Evolutionary conservation across 371 early-diverging fungal genomes (phyloP), one percentile per base, ranked within the genome.

Genomic region (Rhizopus sp.): DNA sequence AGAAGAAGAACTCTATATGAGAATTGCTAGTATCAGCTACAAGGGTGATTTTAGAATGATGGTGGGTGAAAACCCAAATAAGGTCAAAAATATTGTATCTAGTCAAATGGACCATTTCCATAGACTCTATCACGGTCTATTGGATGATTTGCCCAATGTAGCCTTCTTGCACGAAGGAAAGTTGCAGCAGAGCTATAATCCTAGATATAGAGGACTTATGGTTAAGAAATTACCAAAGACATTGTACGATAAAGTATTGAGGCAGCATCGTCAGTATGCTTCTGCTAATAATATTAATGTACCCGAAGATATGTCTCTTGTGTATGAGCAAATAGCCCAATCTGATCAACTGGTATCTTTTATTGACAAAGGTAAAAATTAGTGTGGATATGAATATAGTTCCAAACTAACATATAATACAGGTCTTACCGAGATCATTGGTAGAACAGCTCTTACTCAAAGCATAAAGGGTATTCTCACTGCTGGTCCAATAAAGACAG

Each of bases 51-150:
- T 95, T 70, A 87, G 98, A 47, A 95, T 93, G 93, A 68, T 76
- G 46, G 63, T 95, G 40, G 98, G 93, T 17, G 98, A 98, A 73
- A 94, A 96, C 68, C 97, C 97, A 3, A 82, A 90, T 66, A 98
- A 98, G 73, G 87, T 98, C 17, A 69, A 83, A 60, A 97, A 98
- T 68, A 95, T 97, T 63, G 97, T 98, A 32, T 72, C 76, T 17
- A 84, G 82, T 4, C 97, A 98, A 62, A 61, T 89, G 69, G 73
- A 82, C 1, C 77, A 87, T 51, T 92, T 98, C 71, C 82, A 88
- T 55, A 72, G 86, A 53, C 73, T 94, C 16, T 98, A 98, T 63
- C 72, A 70, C 50, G 87, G 90, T 32, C 67, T 96, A 8, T 72
- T 96, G 17, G 88, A 89, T 63, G 88, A 91, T 32, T 73, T 94